A percentile compares a stretch with the other conserved stretches of the same genome.
These are phyloP conservation scores for Pestalotiopsis sp. DNA, from an alignment of 2,329 filamentous ascomycete species.

Conservation along the genomic window DNA sequence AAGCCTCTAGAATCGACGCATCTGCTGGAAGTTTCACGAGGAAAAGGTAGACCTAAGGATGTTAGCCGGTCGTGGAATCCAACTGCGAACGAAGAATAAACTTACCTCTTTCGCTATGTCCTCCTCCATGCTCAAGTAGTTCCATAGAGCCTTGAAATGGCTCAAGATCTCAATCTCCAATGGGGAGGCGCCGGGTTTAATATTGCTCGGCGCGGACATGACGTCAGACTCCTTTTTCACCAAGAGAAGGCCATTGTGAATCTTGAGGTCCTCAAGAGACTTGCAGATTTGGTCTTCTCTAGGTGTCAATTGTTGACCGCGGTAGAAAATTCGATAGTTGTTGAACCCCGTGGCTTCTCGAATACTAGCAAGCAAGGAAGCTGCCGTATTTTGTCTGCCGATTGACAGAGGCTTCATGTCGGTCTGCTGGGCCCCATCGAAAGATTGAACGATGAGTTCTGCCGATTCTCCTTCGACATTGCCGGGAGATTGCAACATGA, in stretches of 20 bases:
- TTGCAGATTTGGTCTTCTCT: conserved; percentile 59
- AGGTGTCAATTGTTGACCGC: conserved; percentile 67
- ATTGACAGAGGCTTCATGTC: conserved; percentile 66
- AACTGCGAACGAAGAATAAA: not conserved
- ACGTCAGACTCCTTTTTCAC: conserved; percentile 61
- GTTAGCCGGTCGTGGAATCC: conserved; percentile 19
- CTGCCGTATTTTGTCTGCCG: conserved; percentile 70
- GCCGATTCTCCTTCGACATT: conserved; percentile 64
- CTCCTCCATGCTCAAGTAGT: conserved; percentile 75
- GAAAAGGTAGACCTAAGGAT: conserved; percentile 66
- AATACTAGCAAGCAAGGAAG: conserved; percentile 69
- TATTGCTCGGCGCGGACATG: conserved; percentile 42
- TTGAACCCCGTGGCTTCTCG: conserved; percentile 73
- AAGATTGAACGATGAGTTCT: conserved; percentile 74
- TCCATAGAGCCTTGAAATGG: conserved; percentile 84
- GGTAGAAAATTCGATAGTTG: conserved; percentile 74
- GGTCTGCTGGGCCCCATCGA: conserved; percentile 62
- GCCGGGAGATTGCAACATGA: conserved; percentile 54
- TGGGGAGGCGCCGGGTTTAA: conserved; percentile 55
- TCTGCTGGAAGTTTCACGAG: conserved; percentile 71
- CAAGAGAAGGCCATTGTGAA: conserved; percentile 67
- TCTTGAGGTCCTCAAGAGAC: conserved; percentile 69
- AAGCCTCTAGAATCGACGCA: conserved; percentile 59
- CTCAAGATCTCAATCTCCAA: conserved; percentile 80
- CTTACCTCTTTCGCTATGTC: conserved; percentile 66